A percentile compares a stretch with the other conserved stretches of the same genome.
Evolutionary conservation across 768 basidiomycete genomes (phyloP).

Genomic region (Trametes gibbosa): DNA sequence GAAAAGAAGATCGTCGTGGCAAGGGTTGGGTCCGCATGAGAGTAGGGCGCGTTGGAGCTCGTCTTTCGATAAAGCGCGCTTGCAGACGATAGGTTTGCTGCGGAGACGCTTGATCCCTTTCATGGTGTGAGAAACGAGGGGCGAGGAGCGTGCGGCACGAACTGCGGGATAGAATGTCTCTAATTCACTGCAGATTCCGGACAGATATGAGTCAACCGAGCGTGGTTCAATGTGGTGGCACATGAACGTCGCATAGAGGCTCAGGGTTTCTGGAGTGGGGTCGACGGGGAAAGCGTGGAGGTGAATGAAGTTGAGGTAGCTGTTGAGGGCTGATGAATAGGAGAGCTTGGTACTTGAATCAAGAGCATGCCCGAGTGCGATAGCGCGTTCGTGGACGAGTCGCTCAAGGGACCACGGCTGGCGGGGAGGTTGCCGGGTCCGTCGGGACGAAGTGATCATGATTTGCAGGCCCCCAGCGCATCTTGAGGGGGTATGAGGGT

Average conservation of each 20-base stretch:
- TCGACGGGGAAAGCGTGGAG: constrained; percentile 33
- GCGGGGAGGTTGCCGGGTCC: constrained; percentile 32
- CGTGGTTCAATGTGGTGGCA: constrained; percentile 35
- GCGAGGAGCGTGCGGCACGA: too few relatives aligned
- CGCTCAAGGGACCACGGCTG: constrained; percentile 35
- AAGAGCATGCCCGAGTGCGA: constrained; percentile 32
- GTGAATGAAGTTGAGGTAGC: constrained; percentile 36
- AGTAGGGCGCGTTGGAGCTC: too few relatives aligned
- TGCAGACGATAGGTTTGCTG: too few relatives aligned
- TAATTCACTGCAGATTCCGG: too few relatives aligned
- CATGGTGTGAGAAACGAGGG: too few relatives aligned
- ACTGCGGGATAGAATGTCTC: too few relatives aligned
- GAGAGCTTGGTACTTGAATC: constrained; percentile 21
- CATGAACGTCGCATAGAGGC: constrained; percentile 36
- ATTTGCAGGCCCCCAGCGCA: constrained; percentile 23
- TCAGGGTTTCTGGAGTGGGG: constrained; percentile 38
- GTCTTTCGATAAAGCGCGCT: too few relatives aligned
- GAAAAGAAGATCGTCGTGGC: too few relatives aligned
- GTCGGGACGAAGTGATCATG: constrained; percentile 17
- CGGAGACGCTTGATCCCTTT: too few relatives aligned
- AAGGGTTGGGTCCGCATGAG: too few relatives aligned
- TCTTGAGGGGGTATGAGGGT: constrained; percentile 20
- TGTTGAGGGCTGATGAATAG: constrained; percentile 37
- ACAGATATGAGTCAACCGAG: too few relatives aligned
- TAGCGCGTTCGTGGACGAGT: too few relatives aligned